Conservation (phyloP, 192 early-diverging fungal species). For the Coemansia sp. region DNA sequence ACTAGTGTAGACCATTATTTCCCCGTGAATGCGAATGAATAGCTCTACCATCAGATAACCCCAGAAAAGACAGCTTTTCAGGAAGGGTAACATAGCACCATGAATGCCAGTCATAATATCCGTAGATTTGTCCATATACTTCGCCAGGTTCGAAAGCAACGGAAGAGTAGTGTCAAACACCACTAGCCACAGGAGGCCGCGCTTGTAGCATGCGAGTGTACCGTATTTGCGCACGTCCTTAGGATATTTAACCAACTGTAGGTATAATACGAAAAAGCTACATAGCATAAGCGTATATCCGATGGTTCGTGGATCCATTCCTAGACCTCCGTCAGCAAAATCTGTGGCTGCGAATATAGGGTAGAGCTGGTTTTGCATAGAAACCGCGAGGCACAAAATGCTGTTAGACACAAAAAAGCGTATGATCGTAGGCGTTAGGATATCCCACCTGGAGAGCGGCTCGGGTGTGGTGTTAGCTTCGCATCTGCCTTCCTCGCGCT, state of each 20-base stretch:
- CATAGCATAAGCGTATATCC: no score
- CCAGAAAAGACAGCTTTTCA: neutral
- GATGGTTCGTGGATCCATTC: no score
- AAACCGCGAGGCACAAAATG: neutral
- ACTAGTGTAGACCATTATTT: neutral
- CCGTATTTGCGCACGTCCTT: slow-evolving; percentile 13
- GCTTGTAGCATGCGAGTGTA: no score
- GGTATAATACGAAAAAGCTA: neutral
- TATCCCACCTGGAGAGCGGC: no score
- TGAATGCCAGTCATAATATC: neutral
- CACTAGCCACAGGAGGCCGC: neutral
- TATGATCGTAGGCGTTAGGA: no score
- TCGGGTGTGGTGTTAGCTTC: no score
- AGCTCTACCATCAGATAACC: neutral
- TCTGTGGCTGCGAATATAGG: no score
- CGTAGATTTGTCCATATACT: neutral
- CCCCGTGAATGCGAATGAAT: neutral
- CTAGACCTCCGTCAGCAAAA: no score
- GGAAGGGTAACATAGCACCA: neutral
- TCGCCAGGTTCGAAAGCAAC: neutral
- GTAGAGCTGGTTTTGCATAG: slow-evolving; percentile 10
- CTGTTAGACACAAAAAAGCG: no score
- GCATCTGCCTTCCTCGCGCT: neutral
- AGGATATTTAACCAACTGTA: slow-evolving; percentile 56
- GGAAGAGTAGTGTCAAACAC: neutral